phyloP scores from a whole-genome alignment of 169 alveolate species.

The Babesia ovata region DNA sequence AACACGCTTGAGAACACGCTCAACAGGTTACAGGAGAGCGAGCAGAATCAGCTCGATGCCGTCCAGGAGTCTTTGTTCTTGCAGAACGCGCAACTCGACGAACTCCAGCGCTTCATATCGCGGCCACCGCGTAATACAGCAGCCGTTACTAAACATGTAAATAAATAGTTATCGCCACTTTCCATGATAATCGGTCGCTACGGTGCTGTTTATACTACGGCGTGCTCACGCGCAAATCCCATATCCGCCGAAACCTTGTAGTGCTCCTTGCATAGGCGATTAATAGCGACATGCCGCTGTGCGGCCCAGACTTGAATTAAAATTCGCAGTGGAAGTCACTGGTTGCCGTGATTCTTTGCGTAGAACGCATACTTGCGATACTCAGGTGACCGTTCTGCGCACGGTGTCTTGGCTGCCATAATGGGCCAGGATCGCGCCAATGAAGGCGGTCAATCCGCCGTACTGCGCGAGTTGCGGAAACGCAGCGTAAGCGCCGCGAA shows the following conservation, averaged over 20 bases:
- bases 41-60: conserved; percentile 58
- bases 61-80: conserved; percentile 43
- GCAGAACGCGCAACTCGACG: conserved; percentile 55
- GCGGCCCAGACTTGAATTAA: too few relatives aligned
- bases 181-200: neutral
- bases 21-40: conserved; percentile 47
- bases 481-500: conserved; percentile 70
- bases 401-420: neutral
- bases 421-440: conserved; percentile 14
- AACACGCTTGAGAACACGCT: conserved; percentile 27
- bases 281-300: too few relatives aligned
- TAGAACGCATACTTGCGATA: neutral
- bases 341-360: too few relatives aligned
- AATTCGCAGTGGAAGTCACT: too few relatives aligned
- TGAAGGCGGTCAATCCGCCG: conserved; percentile 1
- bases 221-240: too few relatives aligned
- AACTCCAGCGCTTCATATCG: conserved; percentile 29
- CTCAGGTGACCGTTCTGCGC: neutral
- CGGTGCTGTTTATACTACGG: too few relatives aligned
- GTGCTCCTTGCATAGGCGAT: too few relatives aligned
- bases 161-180: neutral
- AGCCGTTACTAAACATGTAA: neutral
- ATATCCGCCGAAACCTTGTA: too few relatives aligned
- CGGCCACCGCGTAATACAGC: neutral
- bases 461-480: conserved; percentile 69